Conservation (phyloP, 352 stramenopile species). For the Poterioochromonas sp. region DNA sequence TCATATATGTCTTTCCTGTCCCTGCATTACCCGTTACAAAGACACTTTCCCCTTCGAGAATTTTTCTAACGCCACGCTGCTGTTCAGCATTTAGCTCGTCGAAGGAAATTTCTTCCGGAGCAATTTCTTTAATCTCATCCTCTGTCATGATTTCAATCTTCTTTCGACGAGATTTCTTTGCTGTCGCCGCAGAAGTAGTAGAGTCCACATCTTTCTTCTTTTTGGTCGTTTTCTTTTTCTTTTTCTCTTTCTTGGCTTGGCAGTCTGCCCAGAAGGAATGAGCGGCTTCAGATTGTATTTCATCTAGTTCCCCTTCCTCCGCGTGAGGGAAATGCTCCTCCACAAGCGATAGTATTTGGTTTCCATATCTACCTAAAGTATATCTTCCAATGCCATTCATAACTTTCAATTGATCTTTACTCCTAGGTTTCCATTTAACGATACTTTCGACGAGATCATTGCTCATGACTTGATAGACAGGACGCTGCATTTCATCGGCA, state of each 20-base stretch:
- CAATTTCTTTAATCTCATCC: background rate
- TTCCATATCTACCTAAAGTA: conserved; percentile 16
- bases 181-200: background rate
- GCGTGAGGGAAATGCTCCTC: background rate
- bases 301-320: background rate
- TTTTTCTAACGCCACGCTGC: background rate
- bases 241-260: background rate
- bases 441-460: conserved; percentile 23
- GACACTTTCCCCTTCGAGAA: conserved; percentile 18
- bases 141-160: background rate
- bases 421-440: background rate
- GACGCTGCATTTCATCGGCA: conserved; percentile 28
- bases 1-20: conserved; percentile 27
- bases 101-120: background rate
- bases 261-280: background rate
- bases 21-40: conserved; percentile 26
- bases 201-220: background rate
- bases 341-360: background rate
- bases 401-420: background rate
- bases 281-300: background rate
- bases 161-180: background rate
- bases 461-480: conserved; percentile 3
- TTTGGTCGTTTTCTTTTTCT: background rate
- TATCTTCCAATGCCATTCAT: background rate
- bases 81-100: conserved; percentile 14